These are phyloP conservation scores for Tardiomyces depauwii DNA, from an alignment of 1,139 yeast species.

Conservation along the genomic window DNA sequence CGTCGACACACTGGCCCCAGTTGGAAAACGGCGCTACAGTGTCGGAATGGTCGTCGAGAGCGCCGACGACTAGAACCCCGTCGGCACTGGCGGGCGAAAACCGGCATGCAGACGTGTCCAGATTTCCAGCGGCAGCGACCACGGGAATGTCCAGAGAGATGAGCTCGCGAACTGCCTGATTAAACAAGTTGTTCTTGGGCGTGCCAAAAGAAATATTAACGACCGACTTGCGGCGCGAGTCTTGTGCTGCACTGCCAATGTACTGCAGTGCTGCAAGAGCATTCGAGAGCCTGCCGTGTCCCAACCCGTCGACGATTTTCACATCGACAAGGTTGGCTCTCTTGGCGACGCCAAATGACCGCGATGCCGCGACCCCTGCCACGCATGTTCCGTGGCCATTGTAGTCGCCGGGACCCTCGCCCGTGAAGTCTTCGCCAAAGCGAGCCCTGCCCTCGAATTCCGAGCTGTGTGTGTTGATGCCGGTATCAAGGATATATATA, in stretches of 20 bases:
- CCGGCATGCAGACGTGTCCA: constrained; percentile 63
- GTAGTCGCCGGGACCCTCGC: constrained; percentile 50
- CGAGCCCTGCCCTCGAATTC: constrained; percentile 58
- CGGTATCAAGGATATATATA: constrained; percentile 79
- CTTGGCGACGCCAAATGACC: constrained; percentile 72
- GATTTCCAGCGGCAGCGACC: constrained; percentile 87
- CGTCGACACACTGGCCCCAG: constrained; percentile 82
- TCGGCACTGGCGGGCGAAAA: constrained; percentile 73
- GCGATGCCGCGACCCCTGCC: constrained; percentile 79
- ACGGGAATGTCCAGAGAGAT: constrained; percentile 56
- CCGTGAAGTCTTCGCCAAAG: constrained; percentile 48
- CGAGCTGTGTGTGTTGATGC: constrained; percentile 45
- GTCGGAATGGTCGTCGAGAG: constrained; percentile 65
- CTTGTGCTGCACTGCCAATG: constrained; percentile 33
- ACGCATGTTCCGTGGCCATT: constrained; percentile 76
- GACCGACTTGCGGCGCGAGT: constrained; percentile 41
- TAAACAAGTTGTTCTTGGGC: constrained; percentile 48
- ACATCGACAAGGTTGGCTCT: constrained; percentile 51
- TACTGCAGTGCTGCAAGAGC: constrained; percentile 64
- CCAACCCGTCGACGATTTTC: constrained; percentile 53
- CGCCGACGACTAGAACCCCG: constrained; percentile 72
- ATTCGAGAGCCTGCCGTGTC: constrained; percentile 50
- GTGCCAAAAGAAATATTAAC: constrained; percentile 80
- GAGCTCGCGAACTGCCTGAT: constrained; percentile 65
- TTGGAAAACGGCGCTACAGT: constrained; percentile 64